Percentiles rank a stretch among this genome's conserved stretches.
Conservation (phyloP, 2,329 filamentous ascomycete species). For the Fusarium guadeloupense region DNA sequence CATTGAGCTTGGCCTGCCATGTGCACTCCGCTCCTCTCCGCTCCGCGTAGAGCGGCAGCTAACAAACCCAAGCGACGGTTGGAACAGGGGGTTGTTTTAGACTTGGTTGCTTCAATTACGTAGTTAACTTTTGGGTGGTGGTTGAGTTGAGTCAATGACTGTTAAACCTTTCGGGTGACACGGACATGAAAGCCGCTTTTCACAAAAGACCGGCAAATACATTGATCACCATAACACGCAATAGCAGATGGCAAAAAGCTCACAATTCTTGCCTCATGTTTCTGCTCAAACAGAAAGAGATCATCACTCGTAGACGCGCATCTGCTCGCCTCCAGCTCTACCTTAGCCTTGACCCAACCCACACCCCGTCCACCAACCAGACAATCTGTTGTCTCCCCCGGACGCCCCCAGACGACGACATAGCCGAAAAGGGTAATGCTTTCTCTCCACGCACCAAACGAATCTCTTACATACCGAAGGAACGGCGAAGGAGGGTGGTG, state of each 20-base stretch:
- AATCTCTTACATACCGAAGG: constrained; percentile 32
- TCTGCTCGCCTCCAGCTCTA: constrained; percentile 36
- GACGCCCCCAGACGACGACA: constrained; percentile 21
- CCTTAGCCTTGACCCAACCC: too few relatives aligned
- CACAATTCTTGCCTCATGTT: neutral
- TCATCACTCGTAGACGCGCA: constrained; percentile 20
- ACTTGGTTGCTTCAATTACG: constrained; percentile 25
- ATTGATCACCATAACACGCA: neutral
- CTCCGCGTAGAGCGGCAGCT: constrained; percentile 36
- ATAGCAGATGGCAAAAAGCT: constrained; percentile 2
- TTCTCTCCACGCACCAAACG: constrained; percentile 26
- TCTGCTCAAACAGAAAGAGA: neutral
- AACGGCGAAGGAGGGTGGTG: constrained; percentile 30
- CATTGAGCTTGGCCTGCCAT: constrained; percentile 32
- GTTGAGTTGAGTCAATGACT: neutral
- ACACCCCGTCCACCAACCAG: constrained; percentile 33
- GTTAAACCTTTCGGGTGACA: constrained; percentile 10
- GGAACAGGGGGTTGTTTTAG: constrained; percentile 2
- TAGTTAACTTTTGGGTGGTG: constrained; percentile 27
- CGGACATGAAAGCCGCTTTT: constrained; percentile 1
- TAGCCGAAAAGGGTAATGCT: constrained; percentile 31
- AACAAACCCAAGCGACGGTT: constrained; percentile 18
- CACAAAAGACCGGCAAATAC: neutral
- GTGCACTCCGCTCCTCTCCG: constrained; percentile 32
- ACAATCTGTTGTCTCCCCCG: constrained; percentile 24